Evolutionary conservation across 805 yeast genomes (phyloP).

Genomic region (Tetrapisispora namnaoensis): DNA sequence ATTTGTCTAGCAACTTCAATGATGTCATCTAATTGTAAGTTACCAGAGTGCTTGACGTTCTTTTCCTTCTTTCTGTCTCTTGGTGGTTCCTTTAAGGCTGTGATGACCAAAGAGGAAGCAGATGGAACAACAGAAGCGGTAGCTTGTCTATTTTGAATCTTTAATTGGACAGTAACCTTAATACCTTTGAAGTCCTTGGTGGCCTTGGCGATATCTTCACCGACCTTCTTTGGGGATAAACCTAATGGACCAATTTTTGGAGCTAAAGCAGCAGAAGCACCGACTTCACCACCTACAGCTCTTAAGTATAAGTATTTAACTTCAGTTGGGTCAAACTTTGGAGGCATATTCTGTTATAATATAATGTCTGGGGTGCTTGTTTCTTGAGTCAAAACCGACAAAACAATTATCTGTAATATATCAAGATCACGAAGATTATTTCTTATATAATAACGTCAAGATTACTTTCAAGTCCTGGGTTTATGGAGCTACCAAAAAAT

Average conservation of each 20-base stretch:
- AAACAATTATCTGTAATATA: neutral
- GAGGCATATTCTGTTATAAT: conserved; percentile 58
- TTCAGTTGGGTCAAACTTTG: conserved; percentile 98
- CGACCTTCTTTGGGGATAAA: conserved; percentile 99
- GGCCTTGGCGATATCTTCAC: conserved; percentile 99
- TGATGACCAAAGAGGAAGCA: conserved; percentile 96
- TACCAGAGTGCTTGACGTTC: conserved; percentile 99
- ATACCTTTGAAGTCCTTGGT: conserved; percentile 98
- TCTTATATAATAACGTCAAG: neutral
- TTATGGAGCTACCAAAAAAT: no score
- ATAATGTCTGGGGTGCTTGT: neutral
- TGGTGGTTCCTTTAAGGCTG: conserved; percentile 99
- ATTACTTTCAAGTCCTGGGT: no score
- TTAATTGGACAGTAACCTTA: conserved; percentile 96
- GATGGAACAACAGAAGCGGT: conserved; percentile 97
- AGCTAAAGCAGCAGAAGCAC: conserved; percentile 98
- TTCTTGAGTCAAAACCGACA: neutral
- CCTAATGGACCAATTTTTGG: conserved; percentile 99
- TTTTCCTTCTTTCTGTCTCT: conserved; percentile 99
- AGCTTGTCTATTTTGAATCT: conserved; percentile 99
- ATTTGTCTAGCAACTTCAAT: conserved; percentile 94
- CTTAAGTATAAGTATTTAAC: conserved; percentile 97
- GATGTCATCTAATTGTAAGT: conserved; percentile 94
- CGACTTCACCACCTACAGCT: conserved; percentile 99
- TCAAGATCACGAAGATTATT: neutral